Conservation (phyloP, 2,329 filamentous ascomycete species). For the Zopfia rhizophila region DNA sequence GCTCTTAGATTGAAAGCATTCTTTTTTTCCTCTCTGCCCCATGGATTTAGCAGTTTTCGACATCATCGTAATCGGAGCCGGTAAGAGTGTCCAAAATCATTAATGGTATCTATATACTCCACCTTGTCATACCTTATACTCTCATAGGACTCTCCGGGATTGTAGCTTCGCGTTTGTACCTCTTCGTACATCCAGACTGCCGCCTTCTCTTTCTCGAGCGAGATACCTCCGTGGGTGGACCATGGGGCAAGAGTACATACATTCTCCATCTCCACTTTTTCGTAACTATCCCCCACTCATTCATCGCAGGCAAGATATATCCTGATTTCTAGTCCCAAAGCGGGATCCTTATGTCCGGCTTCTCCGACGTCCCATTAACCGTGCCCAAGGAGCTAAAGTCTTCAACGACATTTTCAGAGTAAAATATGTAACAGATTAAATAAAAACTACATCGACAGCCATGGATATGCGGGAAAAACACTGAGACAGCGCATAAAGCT, state of each 20-base stretch:
- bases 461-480: slow-evolving; percentile 1
- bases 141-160: slow-evolving; percentile 2
- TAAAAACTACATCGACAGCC: background rate
- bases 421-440: background rate
- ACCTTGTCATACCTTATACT: background rate
- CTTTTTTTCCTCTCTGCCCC: no score
- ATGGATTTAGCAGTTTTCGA: slow-evolving; percentile 3
- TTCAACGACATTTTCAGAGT: slow-evolving; percentile 5
- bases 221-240: slow-evolving; percentile 2
- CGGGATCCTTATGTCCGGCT: slow-evolving; percentile 3
- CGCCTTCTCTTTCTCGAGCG: slow-evolving; percentile 1
- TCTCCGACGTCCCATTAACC: slow-evolving; percentile 1
- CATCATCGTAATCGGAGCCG: slow-evolving; percentile 3
- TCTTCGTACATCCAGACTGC: background rate
- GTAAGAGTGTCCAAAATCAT: no score
- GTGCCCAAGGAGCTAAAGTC: background rate
- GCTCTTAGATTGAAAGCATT: no score
- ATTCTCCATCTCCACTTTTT: no score
- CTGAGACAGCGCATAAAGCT: background rate
- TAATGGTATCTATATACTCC: no score
- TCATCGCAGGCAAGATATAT: slow-evolving; percentile 2
- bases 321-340: slow-evolving; percentile 2
- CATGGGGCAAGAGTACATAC: slow-evolving; percentile 12
- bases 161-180: slow-evolving; percentile 2
- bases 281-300: no score